These are phyloP conservation scores for Alternaria viburni DNA, from an alignment of 2,329 filamentous ascomycete genomes.

Conservation along the genomic window DNA sequence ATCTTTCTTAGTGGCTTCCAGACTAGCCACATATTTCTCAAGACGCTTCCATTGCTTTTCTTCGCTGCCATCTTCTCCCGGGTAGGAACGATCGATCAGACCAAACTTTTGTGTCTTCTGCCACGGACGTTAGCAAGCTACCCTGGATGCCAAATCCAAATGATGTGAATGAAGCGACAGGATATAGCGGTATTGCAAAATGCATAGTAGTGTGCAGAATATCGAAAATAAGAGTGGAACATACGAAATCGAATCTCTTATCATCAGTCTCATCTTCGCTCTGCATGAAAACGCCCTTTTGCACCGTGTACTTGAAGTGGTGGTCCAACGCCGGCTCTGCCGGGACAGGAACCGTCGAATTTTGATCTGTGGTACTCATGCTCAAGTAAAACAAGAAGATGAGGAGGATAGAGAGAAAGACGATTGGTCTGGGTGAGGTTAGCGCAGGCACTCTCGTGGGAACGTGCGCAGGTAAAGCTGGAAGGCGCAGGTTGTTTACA, in stretches of 20 bases:
- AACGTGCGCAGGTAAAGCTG: not conserved
- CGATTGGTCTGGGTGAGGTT: slow-evolving; percentile 17
- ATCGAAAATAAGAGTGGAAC: not conserved
- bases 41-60: slow-evolving; percentile 67
- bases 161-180: too few species aligned
- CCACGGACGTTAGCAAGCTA: not conserved
- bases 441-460: not conserved
- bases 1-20: slow-evolving; percentile 56
- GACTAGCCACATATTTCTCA: slow-evolving; percentile 58
- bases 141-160: too few species aligned
- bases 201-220: too few species aligned
- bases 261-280: slow-evolving; percentile 64
- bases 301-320: slow-evolving; percentile 64
- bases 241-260: slow-evolving; percentile 68
- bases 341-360: not conserved
- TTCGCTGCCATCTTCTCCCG: slow-evolving; percentile 49
- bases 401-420: slow-evolving; percentile 13
- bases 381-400: slow-evolving; percentile 15
- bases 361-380: not conserved
- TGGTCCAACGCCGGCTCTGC: slow-evolving; percentile 13
- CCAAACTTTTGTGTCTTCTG: slow-evolving; percentile 62
- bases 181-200: too few species aligned
- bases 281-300: slow-evolving; percentile 69
- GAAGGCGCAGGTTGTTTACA: slow-evolving; percentile 1
- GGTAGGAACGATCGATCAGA: slow-evolving; percentile 67